These are phyloP conservation scores for Capsella rubella DNA, from an alignment of 441 rosid genomes.

Conservation along the genomic window DNA sequence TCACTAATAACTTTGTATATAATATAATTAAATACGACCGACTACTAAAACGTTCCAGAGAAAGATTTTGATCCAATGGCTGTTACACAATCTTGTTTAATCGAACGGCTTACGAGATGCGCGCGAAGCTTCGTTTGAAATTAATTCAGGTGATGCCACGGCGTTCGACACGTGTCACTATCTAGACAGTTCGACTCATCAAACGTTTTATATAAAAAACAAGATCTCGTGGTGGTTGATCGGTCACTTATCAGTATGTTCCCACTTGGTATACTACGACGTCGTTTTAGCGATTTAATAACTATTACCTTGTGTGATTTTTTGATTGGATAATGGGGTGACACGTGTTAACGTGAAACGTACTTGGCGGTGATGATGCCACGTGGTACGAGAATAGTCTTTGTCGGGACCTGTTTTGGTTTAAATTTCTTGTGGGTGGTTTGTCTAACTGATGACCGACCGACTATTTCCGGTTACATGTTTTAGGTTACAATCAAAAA, in stretches of 20 bases:
- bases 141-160: conserved; percentile 27
- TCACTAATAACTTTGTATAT: conserved; percentile 5
- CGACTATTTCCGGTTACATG: not conserved
- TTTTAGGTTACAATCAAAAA: not conserved
- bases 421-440: conserved; percentile 18
- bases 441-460: conserved; percentile 36
- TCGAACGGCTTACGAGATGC: conserved; percentile 25
- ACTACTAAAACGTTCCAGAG: conserved; percentile 20
- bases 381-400: conserved; percentile 1
- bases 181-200: conserved; percentile 37
- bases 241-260: conserved; percentile 25
- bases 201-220: not conserved
- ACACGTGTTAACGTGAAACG: not conserved
- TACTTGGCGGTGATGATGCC: conserved; percentile 1
- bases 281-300: not conserved
- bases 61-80: conserved; percentile 41
- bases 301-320: conserved; percentile 1
- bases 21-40: conserved; percentile 21
- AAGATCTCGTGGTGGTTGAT: conserved; percentile 32
- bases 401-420: conserved; percentile 13
- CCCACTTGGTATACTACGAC: conserved; percentile 23
- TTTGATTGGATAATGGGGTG: not conserved
- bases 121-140: conserved; percentile 35
- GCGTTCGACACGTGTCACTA: conserved; percentile 24
- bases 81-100: not conserved